phyloP scores from a whole-genome alignment of 768 basidiomycete genomes.

The Podaxis sp. region DNA sequence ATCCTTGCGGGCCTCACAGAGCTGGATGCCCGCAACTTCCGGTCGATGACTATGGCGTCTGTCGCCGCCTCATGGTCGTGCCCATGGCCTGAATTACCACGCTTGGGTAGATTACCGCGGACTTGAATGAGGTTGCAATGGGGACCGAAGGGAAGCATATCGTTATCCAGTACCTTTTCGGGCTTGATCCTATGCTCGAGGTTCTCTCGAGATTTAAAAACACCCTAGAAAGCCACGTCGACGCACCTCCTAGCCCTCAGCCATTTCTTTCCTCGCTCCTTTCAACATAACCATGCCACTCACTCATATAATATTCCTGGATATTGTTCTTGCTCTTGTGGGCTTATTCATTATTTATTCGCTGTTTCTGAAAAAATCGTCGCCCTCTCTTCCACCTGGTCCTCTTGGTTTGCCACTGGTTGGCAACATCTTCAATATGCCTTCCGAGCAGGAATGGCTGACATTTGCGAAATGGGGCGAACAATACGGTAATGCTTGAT shows the following conservation, averaged over 20 bases:
- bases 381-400: constrained; percentile 44
- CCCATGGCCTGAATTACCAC: constrained; percentile 22
- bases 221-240: not conserved
- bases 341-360: constrained; percentile 35
- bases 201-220: constrained; percentile 14
- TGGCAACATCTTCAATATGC: constrained; percentile 56
- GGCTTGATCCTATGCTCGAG: constrained; percentile 19
- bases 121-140: constrained; percentile 31
- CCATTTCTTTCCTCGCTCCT: constrained; percentile 25
- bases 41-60: constrained; percentile 26
- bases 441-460: constrained; percentile 48
- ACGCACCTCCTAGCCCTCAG: not conserved
- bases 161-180: constrained; percentile 16
- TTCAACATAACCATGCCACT: constrained; percentile 27
- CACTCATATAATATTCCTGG: constrained; percentile 26
- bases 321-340: constrained; percentile 33
- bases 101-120: constrained; percentile 38
- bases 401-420: constrained; percentile 53
- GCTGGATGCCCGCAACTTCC: constrained; percentile 10
- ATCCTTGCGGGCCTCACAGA: not conserved
- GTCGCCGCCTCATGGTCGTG: constrained; percentile 38
- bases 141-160: constrained; percentile 22
- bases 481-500: constrained; percentile 42
- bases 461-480: constrained; percentile 54
- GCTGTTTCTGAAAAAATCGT: constrained; percentile 24